Evolutionary conservation across 1,284 basidiomycete species (phyloP).

Genomic region (Rhizoctonia solani): DNA sequence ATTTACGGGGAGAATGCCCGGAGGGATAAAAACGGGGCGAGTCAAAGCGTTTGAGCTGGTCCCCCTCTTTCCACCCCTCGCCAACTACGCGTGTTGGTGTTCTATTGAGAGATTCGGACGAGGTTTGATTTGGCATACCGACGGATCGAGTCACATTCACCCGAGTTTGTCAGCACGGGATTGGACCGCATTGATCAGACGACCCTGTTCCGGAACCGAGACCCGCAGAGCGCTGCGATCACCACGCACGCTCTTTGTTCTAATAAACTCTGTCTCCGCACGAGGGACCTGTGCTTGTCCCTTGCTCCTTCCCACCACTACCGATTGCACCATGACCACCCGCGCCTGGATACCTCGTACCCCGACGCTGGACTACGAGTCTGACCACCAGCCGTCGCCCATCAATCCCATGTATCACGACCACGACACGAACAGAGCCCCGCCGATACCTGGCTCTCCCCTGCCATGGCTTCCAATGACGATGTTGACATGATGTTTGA

Average conservation of each 20-base stretch:
- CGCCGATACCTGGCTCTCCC: constrained; percentile 23
- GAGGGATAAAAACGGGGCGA: background rate
- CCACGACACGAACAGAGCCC: constrained; percentile 14
- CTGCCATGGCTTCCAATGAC: background rate
- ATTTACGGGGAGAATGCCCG: background rate
- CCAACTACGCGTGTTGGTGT: no score
- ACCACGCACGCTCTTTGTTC: background rate
- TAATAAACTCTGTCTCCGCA: no score
- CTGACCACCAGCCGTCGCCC: constrained; percentile 29
- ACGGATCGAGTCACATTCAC: background rate
- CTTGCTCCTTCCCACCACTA: background rate
- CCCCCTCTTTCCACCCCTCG: no score
- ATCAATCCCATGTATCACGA: constrained; percentile 19
- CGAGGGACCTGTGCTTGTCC: background rate
- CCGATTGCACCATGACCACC: constrained; percentile 6
- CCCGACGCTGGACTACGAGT: constrained; percentile 25
- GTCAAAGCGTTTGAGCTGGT: background rate
- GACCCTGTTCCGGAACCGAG: background rate
- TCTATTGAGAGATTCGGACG: no score
- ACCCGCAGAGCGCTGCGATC: background rate
- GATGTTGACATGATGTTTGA: constrained; percentile 30
- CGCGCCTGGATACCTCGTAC: constrained; percentile 19
- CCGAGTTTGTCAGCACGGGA: constrained; percentile 6
- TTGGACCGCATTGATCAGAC: constrained; percentile 4
- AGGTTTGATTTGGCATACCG: no score